Evolutionary conservation across 305 asterid genomes (phyloP), one percentile per base, ranked within the genome.

Genomic region (Rubia tinctorum): DNA sequence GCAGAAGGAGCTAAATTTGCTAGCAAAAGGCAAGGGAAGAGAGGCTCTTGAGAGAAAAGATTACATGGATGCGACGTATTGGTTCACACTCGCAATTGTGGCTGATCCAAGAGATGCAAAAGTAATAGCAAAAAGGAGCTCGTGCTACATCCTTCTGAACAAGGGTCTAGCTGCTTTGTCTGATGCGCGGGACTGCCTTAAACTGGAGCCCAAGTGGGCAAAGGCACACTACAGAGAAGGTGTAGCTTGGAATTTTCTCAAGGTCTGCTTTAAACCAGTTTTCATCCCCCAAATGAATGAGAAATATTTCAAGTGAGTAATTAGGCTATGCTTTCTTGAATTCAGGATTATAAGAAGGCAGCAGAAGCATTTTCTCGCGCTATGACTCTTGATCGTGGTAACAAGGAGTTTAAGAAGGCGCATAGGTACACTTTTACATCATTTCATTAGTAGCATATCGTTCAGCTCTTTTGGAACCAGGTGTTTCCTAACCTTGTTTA

Each of bases 151-250:
- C 0, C 66, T 25, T 13, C 13, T 80, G 66, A 59, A 71, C 1
- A 39, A 73, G 30, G 82, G 75, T 8, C 17, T 5, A 0, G 43
- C 18, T 12, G 82, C 88, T 53, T 15, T 86, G 17, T 9, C 6
- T 44, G 90, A 86, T 81, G 88, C 90, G 42, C 42, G 66, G 47
- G 72, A 18, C 18, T 80, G 87, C 63, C 59, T 77, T 58, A 0
- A 12, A 6, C 18, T 79, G 78, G 56, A 18, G 37, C 87, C 84
- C 39, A 37, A 71, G 2, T 82, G 83, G 77, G 51, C 77, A 5
- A 77, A 80, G 76, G 83, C 84, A 64, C 83, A 79, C 79, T 84
- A 75, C 73, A 62, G 82, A 51, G 82, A 51, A 51, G 86, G 88
- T 47, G 72, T 58, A 30, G 82, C 82, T 6, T 75, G 34, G 22